Evolutionary conservation across 2,329 filamentous ascomycete species (phyloP).

Genomic region (Rhynchosporium agropyri): DNA sequence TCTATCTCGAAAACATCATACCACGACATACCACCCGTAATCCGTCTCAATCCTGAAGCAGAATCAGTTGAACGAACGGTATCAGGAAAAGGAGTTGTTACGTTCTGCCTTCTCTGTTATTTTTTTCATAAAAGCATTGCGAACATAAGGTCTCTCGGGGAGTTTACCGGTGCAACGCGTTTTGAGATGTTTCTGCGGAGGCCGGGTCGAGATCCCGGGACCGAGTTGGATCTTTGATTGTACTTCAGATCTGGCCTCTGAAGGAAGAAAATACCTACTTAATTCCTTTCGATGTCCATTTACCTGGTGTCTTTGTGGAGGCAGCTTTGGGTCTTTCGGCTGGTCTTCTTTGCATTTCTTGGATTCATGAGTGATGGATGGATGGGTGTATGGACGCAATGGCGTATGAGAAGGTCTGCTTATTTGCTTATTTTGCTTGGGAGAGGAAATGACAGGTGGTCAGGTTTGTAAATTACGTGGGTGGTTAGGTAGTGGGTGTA

Average conservation of each 20-base stretch:
- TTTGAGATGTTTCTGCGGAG: neutral
- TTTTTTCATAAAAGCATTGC: constrained; percentile 38
- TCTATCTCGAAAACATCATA: constrained; percentile 29
- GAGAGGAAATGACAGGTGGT: neutral
- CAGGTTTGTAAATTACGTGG: constrained; percentile 8
- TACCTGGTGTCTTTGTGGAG: constrained; percentile 15
- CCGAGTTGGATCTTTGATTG: constrained; percentile 5
- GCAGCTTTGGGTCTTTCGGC: constrained; percentile 10
- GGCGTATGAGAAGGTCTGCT: constrained; percentile 4
- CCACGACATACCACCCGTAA: constrained; percentile 22
- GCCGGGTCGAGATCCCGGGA: neutral
- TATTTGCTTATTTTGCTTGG: constrained; percentile 7
- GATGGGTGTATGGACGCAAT: neutral
- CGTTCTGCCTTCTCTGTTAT: neutral
- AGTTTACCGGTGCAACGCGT: constrained; percentile 18
- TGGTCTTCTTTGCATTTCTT: constrained; percentile 17
- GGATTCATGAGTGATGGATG: constrained; percentile 9
- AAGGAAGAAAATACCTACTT: constrained; percentile 4
- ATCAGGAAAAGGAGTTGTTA: constrained; percentile 11
- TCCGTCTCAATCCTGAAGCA: constrained; percentile 22
- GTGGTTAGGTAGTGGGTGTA: neutral
- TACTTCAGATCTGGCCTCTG: neutral
- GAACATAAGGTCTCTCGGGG: constrained; percentile 31
- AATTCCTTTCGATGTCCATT: constrained; percentile 13
- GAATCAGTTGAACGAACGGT: constrained; percentile 25